Evolutionary conservation across 148 eudicot genomes (phyloP), one percentile per base, ranked within the genome.

Genomic region (Rhododendron ferrugineum): DNA sequence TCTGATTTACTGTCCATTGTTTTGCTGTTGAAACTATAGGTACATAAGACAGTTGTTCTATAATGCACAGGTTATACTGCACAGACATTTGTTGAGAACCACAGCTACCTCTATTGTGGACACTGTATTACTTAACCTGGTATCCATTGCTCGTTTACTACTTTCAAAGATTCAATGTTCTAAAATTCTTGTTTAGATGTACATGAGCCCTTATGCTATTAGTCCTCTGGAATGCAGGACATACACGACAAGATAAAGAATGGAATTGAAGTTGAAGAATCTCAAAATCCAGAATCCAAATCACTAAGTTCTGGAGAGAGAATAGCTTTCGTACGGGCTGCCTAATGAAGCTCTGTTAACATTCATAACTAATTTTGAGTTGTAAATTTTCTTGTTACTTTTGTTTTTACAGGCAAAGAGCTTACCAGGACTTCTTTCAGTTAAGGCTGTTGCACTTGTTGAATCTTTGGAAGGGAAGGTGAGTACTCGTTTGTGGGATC

Each of bases 391-490:
- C 2, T 32, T 5, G 28, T 84, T 37, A 18, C 22, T 52, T 80
- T 68, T 85, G 44, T 66, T 85, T 84, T 15, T 54, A 28, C 83
- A 97, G 99, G 99, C 93, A 47, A 97, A 95, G 90, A 88, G 88
- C 83, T 91, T 97, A 84, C 95, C 88, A 13, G 94, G 98, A 49
- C 86, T 91, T 56, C 91, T 95, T 83, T 91, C 98, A 75, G 92
- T 84, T 86, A 94, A 91, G 91, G 94, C 98, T 78, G 83, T 85
- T 84, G 90, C 92, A 85, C 81, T 94, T 72, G 91, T 92, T 84
- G 98, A 97, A 89, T 85, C 98, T 83, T 89, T 93, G 90, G 99
- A 97, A 86, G 99, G 93, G 86, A 97, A 95, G 96, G 99, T 94
- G 49, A 85, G 92, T 86, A 22, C 40, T 77, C 80, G n/a, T 85